Base-by-base conservation (phyloP, 1,284 basidiomycete genomes). In the Moniliophthora roreri region DNA sequence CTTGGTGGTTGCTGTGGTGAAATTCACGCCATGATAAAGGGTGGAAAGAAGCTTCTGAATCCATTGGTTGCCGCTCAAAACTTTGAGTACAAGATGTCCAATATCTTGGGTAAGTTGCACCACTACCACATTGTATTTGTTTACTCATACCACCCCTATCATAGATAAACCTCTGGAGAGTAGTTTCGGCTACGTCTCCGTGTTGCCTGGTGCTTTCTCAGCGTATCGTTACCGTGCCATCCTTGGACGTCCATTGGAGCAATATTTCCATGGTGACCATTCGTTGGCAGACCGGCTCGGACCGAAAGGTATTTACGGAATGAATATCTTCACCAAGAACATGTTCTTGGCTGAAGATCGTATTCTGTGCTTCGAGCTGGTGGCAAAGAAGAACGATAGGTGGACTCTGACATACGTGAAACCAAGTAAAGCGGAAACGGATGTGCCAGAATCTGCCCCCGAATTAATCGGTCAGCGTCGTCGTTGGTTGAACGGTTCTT, bases 221-320 rank as follows among this genome's bases (percentile, higher is more conserved):
- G 94, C 94, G 5, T 98, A 98, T 68, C 84, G 93, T 26, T 98
- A 76, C 72, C 84, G 89, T 21, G 95, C 97, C 21, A 95, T 99
- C 62, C 85, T 88, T 58, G 96, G 96, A 1, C 80, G 91, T 8
- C 95, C 96, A 4, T 80, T 99, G 23, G 91, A 96, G 64, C 95
- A 98, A 69, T 98, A 98, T 75, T 98, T 98, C 80, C 95, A 98
- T 65, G 96, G 96, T 62, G 96, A 99, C 67, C 95, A 98, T 69
- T 94, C 92, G 1, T 74, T 95, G 64, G 94, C 95, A 16, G 93
- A 95, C 60, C 86, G 95, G 52, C 81, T 98, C 35, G 96, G 95
- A 16, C 79, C 87, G 39, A 97, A 98, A 74, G 96, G 95, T 73
- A 90, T 97, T 53, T 88, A 97, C 61, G 93, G 95, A 34, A 98